Percentiles rank a stretch among this genome's conserved stretches.
Conservation (phyloP, 2,329 filamentous ascomycete genomes). For the Claviceps sp. region DNA sequence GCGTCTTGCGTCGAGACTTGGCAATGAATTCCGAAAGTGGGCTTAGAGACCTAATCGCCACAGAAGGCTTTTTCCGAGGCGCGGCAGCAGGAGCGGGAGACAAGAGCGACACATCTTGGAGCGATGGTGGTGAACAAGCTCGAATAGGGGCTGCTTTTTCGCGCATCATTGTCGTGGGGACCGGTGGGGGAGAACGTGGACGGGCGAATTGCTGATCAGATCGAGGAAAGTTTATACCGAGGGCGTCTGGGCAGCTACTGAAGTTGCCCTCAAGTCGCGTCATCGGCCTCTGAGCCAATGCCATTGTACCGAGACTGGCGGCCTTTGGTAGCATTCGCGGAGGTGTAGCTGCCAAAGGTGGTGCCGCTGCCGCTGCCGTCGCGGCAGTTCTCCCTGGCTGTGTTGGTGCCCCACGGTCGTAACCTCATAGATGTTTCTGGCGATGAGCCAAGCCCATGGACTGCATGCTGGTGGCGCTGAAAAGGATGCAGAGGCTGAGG, state of each 20-base stretch:
- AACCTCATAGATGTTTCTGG: conserved; percentile 45
- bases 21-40: conserved; percentile 9
- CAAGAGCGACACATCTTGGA: conserved; percentile 16
- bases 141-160: conserved; percentile 11
- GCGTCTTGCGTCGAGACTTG: conserved; percentile 29
- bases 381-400: conserved; percentile 7
- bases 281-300: conserved; percentile 18
- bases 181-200: conserved; percentile 16
- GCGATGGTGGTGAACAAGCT: conserved; percentile 11
- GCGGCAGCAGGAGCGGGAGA: conserved; percentile 11
- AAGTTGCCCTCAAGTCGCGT: conserved; percentile 20
- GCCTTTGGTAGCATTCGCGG: conserved; percentile 12
- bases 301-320: conserved; percentile 25
- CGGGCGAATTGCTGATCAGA: conserved; percentile 5
- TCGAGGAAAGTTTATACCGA: conserved; percentile 13
- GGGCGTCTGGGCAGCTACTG: conserved; percentile 15
- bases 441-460: conserved; percentile 44
- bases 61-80: conserved; percentile 4
- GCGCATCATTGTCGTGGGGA: conserved; percentile 19
- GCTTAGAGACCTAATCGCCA: conserved; percentile 1
- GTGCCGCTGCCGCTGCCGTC: background rate
- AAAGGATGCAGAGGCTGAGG: conserved; percentile 64
- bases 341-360: conserved; percentile 3
- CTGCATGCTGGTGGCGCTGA: conserved; percentile 38
- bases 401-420: conserved; percentile 26